phyloP scores from a whole-genome alignment of 495 filamentous ascomycete species.

The Trichoderma erinaceum region DNA sequence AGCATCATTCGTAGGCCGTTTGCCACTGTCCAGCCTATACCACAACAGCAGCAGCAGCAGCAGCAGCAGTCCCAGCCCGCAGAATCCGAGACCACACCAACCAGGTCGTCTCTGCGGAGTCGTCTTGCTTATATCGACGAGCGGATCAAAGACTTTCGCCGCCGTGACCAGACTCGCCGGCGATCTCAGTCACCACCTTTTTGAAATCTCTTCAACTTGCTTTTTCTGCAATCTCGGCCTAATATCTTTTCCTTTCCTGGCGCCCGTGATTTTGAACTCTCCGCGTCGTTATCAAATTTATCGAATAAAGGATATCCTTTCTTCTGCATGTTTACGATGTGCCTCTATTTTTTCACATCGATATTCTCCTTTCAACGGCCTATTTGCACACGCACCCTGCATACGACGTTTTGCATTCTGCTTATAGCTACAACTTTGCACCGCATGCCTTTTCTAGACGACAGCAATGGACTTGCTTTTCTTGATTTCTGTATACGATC shows the following conservation, averaged over 20 bases:
- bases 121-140: constrained; percentile 48
- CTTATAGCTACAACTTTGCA: neutral
- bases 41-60: too few species aligned
- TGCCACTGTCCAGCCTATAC: constrained; percentile 32
- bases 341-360: too few species aligned
- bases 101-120: constrained; percentile 31
- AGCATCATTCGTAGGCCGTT: constrained; percentile 41
- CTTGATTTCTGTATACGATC: neutral
- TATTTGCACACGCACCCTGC: neutral
- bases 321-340: too few species aligned
- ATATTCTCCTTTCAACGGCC: neutral
- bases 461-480: constrained; percentile 4
- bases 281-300: too few species aligned
- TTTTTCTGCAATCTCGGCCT: constrained; percentile 22
- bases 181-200: constrained; percentile 38
- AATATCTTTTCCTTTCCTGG: constrained; percentile 5
- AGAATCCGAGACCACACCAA: constrained; percentile 25
- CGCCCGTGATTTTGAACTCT: too few species aligned
- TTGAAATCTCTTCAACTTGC: constrained; percentile 17
- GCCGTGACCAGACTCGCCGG: constrained; percentile 27
- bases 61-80: constrained; percentile 17
- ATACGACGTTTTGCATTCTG: neutral
- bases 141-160: constrained; percentile 45
- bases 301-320: too few species aligned
- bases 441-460: neutral